Percentiles rank a stretch among this genome's conserved stretches.
Evolutionary conservation across 768 basidiomycete species (phyloP).

Genomic region (Dentipellis sp.): DNA sequence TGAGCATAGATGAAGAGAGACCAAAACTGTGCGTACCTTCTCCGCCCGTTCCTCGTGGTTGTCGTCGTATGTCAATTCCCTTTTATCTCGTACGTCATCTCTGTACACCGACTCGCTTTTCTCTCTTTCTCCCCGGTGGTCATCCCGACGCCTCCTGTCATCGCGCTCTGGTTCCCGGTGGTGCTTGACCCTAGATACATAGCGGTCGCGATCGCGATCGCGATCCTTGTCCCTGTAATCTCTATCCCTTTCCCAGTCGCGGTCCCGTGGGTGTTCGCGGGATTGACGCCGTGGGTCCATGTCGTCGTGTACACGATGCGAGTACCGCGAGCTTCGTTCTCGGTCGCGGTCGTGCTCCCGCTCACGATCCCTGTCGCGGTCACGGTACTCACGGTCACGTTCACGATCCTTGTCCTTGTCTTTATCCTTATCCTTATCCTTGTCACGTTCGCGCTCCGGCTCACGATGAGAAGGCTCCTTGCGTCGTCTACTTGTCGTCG

Average conservation of each 20-base stretch:
- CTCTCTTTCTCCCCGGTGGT: slow-evolving; percentile 34
- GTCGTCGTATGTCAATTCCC: slow-evolving; percentile 31
- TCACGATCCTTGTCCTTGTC: slow-evolving; percentile 30
- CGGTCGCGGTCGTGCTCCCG: slow-evolving; percentile 4
- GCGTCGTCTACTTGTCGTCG: slow-evolving; percentile 69
- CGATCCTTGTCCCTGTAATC: slow-evolving; percentile 28
- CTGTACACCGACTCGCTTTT: slow-evolving; percentile 35
- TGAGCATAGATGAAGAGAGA: slow-evolving; percentile 1
- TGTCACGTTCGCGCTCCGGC: slow-evolving; percentile 18
- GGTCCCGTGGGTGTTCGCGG: slow-evolving; percentile 19
- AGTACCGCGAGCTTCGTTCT: slow-evolving; percentile 16
- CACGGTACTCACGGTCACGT: slow-evolving; percentile 18
- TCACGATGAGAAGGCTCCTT: slow-evolving; percentile 51
- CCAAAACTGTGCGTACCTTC: slow-evolving; percentile 38
- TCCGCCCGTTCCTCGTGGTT: slow-evolving; percentile 49
- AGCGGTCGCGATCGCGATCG: slow-evolving; percentile 28
- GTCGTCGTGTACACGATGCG: slow-evolving; percentile 5
- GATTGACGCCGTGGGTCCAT: slow-evolving; percentile 3
- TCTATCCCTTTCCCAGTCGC: slow-evolving; percentile 22
- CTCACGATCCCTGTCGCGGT: slow-evolving; percentile 21
- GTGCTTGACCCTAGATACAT: slow-evolving; percentile 26
- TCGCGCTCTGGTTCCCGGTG: slow-evolving; percentile 51
- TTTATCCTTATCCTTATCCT: slow-evolving; percentile 28
- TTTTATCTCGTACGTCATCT: slow-evolving; percentile 24
- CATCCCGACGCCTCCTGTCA: slow-evolving; percentile 34